Base-by-base conservation (phyloP, 805 yeast genomes). In the Kazachstania psychrophila region DNA sequence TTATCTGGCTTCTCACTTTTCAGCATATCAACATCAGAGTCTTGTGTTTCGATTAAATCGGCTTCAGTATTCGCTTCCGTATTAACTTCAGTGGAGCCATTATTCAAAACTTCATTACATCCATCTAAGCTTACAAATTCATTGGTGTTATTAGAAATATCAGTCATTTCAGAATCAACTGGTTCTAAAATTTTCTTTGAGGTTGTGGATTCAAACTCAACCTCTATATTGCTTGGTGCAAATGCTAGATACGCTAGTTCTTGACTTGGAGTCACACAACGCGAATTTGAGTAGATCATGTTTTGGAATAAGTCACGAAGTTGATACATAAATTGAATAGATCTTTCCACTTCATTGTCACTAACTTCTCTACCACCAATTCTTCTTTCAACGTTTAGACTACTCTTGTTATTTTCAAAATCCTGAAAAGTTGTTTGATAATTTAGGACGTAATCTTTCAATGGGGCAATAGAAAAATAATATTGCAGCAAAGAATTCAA, bases 181-280 rank as follows among this genome's bases (percentile, higher is more conserved):
- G 29, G 13, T 5, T n/a, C 23, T 7, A 19, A 10, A 28, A 7
- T 26, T 17, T 6, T n/a, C 23, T 18, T 20, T 12, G 10, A 19
- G 12, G 18, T 32, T 7, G 29, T 16, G 11, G 39, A n/a, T 22
- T 65, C 70, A 54, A 79, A 77, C 26, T 72, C 74, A 20, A 82
- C 88, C 20, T 73, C 77, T 32, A 74, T 74, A 16, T 77, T 73
- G 29, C 78, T 69, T 1, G 87, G 87, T 30, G 82, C 70, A 44
- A 92, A 81, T 1, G 96, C 92, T 46, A 92, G 66, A 53, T 82
- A 89, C 0, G 95, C 96, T 43, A 92, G 65, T 44, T 86, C 94
- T 48, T 76, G 77, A 22, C 75, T 73, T 0, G 98, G 98, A 4
- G 79, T 73, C 3, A 89, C 85, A 47, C 81, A 77, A 40, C 85